Conservation (phyloP, 2,329 filamentous ascomycete species). For the Intubia oerlemansii region DNA sequence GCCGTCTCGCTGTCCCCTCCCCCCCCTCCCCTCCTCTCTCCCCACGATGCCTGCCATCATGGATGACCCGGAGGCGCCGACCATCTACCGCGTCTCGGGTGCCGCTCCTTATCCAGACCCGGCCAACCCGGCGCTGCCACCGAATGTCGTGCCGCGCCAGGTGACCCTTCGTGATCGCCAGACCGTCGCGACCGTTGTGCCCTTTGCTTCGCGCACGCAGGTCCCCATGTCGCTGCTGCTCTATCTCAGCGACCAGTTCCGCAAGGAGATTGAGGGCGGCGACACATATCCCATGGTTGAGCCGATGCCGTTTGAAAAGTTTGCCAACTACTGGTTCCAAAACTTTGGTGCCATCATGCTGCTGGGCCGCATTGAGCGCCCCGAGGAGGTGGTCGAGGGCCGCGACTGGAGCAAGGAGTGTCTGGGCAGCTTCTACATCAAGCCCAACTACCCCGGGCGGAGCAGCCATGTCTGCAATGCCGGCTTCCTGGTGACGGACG, state of each 20-base stretch:
- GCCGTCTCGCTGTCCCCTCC: too few species aligned
- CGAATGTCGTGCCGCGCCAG: conserved; percentile 48
- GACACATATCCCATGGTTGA: conserved; percentile 84
- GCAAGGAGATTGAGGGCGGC: conserved; percentile 77
- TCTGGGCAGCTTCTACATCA: conserved; percentile 81
- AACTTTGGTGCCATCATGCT: conserved; percentile 82
- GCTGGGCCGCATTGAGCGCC: conserved; percentile 47
- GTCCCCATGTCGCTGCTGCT: conserved; percentile 55
- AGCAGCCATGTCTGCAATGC: conserved; percentile 85
- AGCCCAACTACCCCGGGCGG: conserved; percentile 79
- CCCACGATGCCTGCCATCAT: conserved; percentile 55
- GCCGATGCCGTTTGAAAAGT: conserved; percentile 49
- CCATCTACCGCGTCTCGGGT: conserved; percentile 49
- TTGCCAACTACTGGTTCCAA: conserved; percentile 75
- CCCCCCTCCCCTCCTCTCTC: too few species aligned
- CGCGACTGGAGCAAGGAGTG: conserved; percentile 64
- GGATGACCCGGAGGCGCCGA: conserved; percentile 51
- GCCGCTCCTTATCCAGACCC: conserved; percentile 42
- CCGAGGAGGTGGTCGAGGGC: conserved; percentile 32
- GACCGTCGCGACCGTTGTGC: conserved; percentile 65
- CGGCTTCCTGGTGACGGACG: conserved; percentile 55
- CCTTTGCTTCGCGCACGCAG: conserved; percentile 55
- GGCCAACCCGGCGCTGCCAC: conserved; percentile 39
- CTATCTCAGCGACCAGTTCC: conserved; percentile 67
- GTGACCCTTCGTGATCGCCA: conserved; percentile 69